A percentile compares a stretch with the other conserved stretches of the same genome.
phyloP scores from a whole-genome alignment of 768 basidiomycete species.

The Crepidotus variabilis region DNA sequence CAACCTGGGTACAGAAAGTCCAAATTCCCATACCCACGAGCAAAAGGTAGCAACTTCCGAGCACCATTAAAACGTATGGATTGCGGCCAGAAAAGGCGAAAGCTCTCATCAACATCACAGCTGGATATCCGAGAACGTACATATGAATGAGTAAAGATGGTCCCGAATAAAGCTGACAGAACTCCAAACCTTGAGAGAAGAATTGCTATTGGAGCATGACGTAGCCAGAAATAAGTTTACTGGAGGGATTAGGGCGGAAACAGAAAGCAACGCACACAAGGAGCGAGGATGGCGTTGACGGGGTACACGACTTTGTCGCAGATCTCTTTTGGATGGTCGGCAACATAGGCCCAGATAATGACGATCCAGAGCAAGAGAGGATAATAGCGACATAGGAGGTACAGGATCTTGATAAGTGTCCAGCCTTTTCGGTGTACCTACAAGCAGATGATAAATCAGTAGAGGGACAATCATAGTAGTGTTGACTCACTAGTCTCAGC shows the following conservation, averaged over 20 bases:
- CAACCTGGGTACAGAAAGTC: slow-evolving; percentile 29
- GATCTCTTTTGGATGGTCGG: slow-evolving; percentile 25
- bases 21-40: slow-evolving; percentile 32
- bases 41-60: slow-evolving; percentile 26
- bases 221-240: too few relatives aligned
- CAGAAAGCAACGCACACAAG: slow-evolving; percentile 24
- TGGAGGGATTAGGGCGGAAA: not conserved
- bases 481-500: slow-evolving; percentile 27
- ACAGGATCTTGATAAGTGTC: slow-evolving; percentile 36
- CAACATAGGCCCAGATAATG: slow-evolving; percentile 33
- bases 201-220: slow-evolving; percentile 27
- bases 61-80: slow-evolving; percentile 21
- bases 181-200: slow-evolving; percentile 32
- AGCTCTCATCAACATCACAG: slow-evolving; percentile 41
- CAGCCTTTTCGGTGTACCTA: slow-evolving; percentile 33
- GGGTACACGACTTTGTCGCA: slow-evolving; percentile 28
- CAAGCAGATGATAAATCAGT: not conserved
- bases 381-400: slow-evolving; percentile 41
- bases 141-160: not conserved
- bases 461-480: not conserved
- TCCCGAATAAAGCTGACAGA: not conserved
- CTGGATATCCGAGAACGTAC: slow-evolving; percentile 17
- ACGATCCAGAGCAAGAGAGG: slow-evolving; percentile 32
- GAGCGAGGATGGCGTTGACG: slow-evolving; percentile 28
- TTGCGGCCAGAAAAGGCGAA: slow-evolving; percentile 39